Evolutionary conservation across 306 rosid genomes (phyloP).

Genomic region (Oemleria cerasiformis): DNA sequence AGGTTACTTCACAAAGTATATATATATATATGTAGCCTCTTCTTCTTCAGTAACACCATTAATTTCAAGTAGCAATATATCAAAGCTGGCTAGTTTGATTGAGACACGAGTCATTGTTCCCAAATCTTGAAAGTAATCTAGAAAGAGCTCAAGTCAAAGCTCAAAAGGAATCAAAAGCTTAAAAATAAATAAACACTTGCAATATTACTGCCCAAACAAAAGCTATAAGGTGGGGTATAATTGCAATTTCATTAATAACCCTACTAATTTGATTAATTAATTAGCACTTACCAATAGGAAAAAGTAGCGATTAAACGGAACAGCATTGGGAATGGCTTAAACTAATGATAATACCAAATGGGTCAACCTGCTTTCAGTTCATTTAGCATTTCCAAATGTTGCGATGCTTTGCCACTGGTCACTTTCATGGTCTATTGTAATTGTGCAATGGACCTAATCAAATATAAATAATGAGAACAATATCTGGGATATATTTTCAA

Average conservation of each 20-base stretch:
- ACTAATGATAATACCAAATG: conserved; percentile 48
- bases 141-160: conserved; percentile 31
- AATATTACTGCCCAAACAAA: conserved; percentile 63
- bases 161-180: conserved; percentile 65
- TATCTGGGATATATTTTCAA: conserved; percentile 23
- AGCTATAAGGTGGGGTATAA: conserved; percentile 35
- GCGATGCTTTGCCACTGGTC: conserved; percentile 39
- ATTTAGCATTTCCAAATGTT: conserved; percentile 39
- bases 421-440: conserved; percentile 38
- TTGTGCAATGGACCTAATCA: conserved; percentile 24
- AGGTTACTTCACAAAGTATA: conserved; percentile 3
- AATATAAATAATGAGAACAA: not conserved
- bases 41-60: conserved; percentile 12
- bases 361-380: conserved; percentile 56
- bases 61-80: conserved; percentile 3
- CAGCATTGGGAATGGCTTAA: conserved; percentile 69
- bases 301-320: too few relatives aligned
- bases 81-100: conserved; percentile 13
- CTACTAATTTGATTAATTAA: conserved; percentile 24
- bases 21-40: not conserved
- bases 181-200: conserved; percentile 30
- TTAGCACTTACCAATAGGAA: conserved; percentile 32
- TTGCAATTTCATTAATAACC: conserved; percentile 14
- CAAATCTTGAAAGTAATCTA: conserved; percentile 44
- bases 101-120: conserved; percentile 39